A percentile compares a stretch with the other conserved stretches of the same genome.
These are phyloP conservation scores for Leptosphaerulina australis DNA, from an alignment of 2,329 filamentous ascomycete genomes.

Conservation along the genomic window DNA sequence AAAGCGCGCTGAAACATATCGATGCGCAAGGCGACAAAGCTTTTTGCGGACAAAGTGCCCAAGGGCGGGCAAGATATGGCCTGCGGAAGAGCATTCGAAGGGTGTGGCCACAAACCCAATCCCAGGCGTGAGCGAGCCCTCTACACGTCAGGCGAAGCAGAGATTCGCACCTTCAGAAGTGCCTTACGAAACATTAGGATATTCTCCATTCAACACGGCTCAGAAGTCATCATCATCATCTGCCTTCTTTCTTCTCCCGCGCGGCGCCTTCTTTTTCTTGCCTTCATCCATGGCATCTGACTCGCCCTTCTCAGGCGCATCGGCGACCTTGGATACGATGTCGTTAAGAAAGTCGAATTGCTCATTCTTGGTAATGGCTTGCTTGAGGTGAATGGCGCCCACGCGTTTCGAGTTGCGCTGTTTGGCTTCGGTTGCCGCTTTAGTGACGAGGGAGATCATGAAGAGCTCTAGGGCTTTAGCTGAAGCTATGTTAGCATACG, in stretches of 20 bases:
- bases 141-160: background rate
- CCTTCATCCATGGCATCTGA: conserved; percentile 50
- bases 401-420: conserved; percentile 87
- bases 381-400: conserved; percentile 87
- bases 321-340: conserved; percentile 84
- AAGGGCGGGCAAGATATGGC: background rate
- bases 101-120: background rate
- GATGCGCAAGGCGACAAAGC: background rate
- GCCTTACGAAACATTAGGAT: background rate
- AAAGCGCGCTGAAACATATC: no score
- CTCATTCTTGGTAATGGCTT: conserved; percentile 83
- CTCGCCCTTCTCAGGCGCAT: conserved; percentile 61
- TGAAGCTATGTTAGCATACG: conserved; percentile 38
- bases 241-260: conserved; percentile 47
- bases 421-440: conserved; percentile 82
- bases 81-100: background rate
- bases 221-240: conserved; percentile 48
- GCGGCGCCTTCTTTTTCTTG: conserved; percentile 53
- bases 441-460: conserved; percentile 92
- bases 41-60: background rate
- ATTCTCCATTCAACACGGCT: background rate
- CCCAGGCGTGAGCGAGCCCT: background rate
- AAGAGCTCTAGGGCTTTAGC: conserved; percentile 96
- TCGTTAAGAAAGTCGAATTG: conserved; percentile 94
- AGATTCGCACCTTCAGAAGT: background rate